Evolutionary conservation across 768 basidiomycete species (phyloP).

Genomic region (Suillus sp.): DNA sequence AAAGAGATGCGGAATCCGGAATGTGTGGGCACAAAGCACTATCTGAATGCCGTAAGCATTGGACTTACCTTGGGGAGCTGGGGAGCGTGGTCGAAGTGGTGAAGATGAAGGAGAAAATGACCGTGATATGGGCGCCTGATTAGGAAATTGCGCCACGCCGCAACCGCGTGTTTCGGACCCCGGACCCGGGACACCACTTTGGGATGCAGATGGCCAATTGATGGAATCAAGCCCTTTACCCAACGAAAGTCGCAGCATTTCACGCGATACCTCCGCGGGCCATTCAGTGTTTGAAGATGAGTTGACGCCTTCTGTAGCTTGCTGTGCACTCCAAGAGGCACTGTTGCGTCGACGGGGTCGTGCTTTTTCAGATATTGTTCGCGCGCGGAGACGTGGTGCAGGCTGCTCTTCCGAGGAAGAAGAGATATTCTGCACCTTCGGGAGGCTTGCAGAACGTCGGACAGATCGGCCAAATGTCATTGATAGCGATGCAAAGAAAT

Average conservation of each 20-base stretch:
- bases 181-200: conserved; percentile 13
- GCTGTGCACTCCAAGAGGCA: conserved; percentile 58
- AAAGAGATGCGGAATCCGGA: background rate
- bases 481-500: conserved; percentile 26
- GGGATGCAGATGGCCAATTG: background rate
- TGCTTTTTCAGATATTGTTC: conserved; percentile 38
- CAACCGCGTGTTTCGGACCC: conserved; percentile 32
- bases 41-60: conserved; percentile 2
- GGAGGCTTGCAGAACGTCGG: conserved; percentile 32
- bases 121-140: conserved; percentile 21
- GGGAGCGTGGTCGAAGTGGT: conserved; percentile 26
- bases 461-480: conserved; percentile 29
- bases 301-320: conserved; percentile 41
- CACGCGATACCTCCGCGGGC: conserved; percentile 60
- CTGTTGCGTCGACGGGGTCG: conserved; percentile 48
- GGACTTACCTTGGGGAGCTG: conserved; percentile 15
- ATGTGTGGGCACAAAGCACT: background rate
- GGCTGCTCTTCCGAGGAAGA: conserved; percentile 15
- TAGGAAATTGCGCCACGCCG: conserved; percentile 18
- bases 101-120: conserved; percentile 35
- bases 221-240: conserved; percentile 23
- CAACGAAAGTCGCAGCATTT: conserved; percentile 54
- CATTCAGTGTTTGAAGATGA: conserved; percentile 43
- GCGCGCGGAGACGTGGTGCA: conserved; percentile 21
- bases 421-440: conserved; percentile 27